Evolutionary conservation across 2,329 filamentous ascomycete genomes (phyloP), one percentile per base, ranked within the genome.

Genomic region (Hymenoscyphus linearis): DNA sequence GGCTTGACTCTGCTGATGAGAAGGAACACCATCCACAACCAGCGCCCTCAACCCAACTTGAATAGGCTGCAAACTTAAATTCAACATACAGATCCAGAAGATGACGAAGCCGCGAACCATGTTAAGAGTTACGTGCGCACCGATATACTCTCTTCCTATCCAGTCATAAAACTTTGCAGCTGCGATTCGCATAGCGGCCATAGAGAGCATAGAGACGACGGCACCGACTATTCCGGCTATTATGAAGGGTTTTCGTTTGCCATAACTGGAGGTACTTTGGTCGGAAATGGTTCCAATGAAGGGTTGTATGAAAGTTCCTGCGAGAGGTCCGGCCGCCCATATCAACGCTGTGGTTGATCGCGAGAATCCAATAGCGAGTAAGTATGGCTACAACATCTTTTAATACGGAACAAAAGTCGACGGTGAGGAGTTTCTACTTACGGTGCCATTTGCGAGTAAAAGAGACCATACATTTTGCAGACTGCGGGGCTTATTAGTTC

Each of bases 241-340:
- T 58, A 83, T 80, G 69, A 81, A 82, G 0, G 80, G 80, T n/a
- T 78, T 74, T 63, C 80, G 73, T 69, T 78, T 80, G 56, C 80
- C 80, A 74, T 76, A 81, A 44, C 72, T 73, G n/a, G 74, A 75
- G 26, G 77, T 74, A 65, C 76, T 79, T 64, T 76, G 76, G 69
- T 83, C 80, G 60, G 79, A 82, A 65, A 79, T 78, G 65, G 80
- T 75, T 14, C 80, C 80, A 27, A 83, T 77, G 62, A 81, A 80
- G 6, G 80, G 80, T 66, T 83, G 80, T 2, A 82, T 78, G 22
- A 83, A 71, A 0, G 77, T 78, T 54, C 80, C 80, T 26, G 79
- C 81, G 2, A 83, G 73, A 25, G 80, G 80, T 22, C 79, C 80
- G 26, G 80, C 80, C 25, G 82, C 80, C 80, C 80, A 83, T 44